A percentile compares a stretch with the other conserved stretches of the same genome.
Evolutionary conservation across 306 rosid species (phyloP).

Genomic region (Sicyos baderoa): DNA sequence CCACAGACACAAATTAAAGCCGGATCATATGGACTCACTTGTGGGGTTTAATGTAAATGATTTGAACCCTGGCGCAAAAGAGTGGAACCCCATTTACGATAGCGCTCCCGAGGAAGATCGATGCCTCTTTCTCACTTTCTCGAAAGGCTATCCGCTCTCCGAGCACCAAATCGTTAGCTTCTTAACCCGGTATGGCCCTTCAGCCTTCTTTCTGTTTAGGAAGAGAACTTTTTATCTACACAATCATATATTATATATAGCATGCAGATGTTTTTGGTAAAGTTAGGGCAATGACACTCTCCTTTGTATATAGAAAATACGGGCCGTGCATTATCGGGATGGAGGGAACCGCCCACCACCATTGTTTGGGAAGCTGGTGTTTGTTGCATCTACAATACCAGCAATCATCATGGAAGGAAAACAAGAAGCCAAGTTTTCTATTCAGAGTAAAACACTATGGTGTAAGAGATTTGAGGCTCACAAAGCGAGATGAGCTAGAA

Average conservation of each 20-base stretch:
- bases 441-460: slow-evolving; percentile 29
- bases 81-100: slow-evolving; percentile 21
- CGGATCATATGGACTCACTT: not conserved
- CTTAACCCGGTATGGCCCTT: slow-evolving; percentile 25
- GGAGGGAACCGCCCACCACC: slow-evolving; percentile 12
- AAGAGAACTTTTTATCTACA: no score
- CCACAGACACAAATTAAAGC: slow-evolving; percentile 1
- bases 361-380: slow-evolving; percentile 33
- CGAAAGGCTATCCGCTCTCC: slow-evolving; percentile 23
- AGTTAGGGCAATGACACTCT: no score
- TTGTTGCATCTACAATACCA: slow-evolving; percentile 15
- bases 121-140: slow-evolving; percentile 38
- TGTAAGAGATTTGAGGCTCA: slow-evolving; percentile 32
- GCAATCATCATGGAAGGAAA: slow-evolving; percentile 12
- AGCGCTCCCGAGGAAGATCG: slow-evolving; percentile 26
- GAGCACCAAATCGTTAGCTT: slow-evolving; percentile 23
- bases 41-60: not conserved
- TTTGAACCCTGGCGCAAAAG: slow-evolving; percentile 30
- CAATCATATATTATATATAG: no score
- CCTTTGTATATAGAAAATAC: slow-evolving; percentile 20
- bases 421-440: slow-evolving; percentile 11
- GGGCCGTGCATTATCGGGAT: slow-evolving; percentile 20
- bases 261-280: no score
- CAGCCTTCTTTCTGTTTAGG: no score
- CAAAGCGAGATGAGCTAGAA: no score